Evolutionary conservation across 306 rosid genomes (phyloP).

Genomic region (Alnus rubra): DNA sequence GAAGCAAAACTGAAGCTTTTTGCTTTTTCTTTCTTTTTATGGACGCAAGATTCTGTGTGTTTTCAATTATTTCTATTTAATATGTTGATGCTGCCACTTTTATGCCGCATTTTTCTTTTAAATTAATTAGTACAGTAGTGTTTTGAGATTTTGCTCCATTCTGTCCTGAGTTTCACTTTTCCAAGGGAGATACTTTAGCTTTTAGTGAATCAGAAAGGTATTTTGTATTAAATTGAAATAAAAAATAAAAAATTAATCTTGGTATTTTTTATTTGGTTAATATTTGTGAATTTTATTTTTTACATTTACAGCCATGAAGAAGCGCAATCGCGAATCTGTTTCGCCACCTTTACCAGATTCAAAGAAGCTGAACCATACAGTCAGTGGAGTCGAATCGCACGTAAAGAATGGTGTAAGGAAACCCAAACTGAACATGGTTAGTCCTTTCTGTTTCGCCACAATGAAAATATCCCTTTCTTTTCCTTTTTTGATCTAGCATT

Average conservation of each 20-base stretch:
- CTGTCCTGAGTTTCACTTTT: slow-evolving; percentile 22
- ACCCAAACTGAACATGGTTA: slow-evolving; percentile 46
- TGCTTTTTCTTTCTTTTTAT: slow-evolving; percentile 37
- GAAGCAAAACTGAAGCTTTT: slow-evolving; percentile 44
- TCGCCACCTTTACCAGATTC: slow-evolving; percentile 45
- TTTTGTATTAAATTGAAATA: slow-evolving; percentile 19
- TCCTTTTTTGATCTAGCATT: slow-evolving; percentile 15
- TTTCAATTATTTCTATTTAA: slow-evolving; percentile 24
- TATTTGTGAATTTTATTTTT: background rate
- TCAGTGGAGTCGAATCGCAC: slow-evolving; percentile 41
- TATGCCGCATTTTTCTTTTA: slow-evolving; percentile 16
- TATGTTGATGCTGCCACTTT: slow-evolving; percentile 22
- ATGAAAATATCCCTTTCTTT: slow-evolving; percentile 24
- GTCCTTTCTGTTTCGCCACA: slow-evolving; percentile 16
- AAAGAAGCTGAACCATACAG: slow-evolving; percentile 48
- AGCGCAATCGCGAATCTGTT: slow-evolving; percentile 60
- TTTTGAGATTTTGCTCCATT: slow-evolving; percentile 28
- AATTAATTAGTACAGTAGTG: slow-evolving; percentile 9
- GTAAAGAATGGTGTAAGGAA: slow-evolving; percentile 44
- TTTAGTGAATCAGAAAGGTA: slow-evolving; percentile 32
- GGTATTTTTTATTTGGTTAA: background rate
- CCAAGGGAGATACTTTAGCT: slow-evolving; percentile 28
- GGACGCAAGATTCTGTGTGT: slow-evolving; percentile 32
- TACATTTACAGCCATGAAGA: slow-evolving; percentile 61
- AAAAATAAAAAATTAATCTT: background rate